Evolutionary conservation across 768 basidiomycete species (phyloP), one percentile per base, ranked within the genome.

Genomic region (Grammothele lineata): DNA sequence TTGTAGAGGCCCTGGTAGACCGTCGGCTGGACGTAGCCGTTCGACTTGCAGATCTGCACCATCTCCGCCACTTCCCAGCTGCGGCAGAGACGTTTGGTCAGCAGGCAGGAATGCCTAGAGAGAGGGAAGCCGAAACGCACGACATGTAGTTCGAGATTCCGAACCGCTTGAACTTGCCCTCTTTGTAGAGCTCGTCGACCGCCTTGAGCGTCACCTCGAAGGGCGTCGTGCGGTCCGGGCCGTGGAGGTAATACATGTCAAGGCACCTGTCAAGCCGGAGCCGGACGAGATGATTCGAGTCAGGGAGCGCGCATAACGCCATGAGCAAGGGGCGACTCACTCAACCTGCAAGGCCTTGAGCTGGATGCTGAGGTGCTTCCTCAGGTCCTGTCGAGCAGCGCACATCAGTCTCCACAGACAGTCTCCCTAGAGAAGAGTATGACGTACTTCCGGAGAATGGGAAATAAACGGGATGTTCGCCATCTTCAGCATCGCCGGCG

Each of bases 211-310:
- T 77, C 32, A 70, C 73, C 45, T 70, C 68, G 58, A 71, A 73
- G 2, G 72, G 70, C 1, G 68, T 71, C n/a, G 62, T 66, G 32
- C 72, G 66, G 47, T 76, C 70, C 1, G 69, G 69, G 11, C 58
- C 64, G 51, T 80, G 78, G 9, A 78, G 63, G 58, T 74, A 79
- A 62, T 68, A 76, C 54, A 77, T 68, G 22, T 76, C 72, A 26
- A 75, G 43, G 17, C 45, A 47, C 40, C 62, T 64, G 32, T 17
- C 5, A 22, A 14, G 21, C 10, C 3, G 23, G 18, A 30, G 19
- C 11, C 4, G 15, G 5, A 34, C 1, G 32, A 43, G 35, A 23
- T n/a, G 18, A 15, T 37, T 7, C 9, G 26, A 3, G 8, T 1
- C 18, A 1, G 26, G 34, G n/a, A 19, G 8, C 25, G 14, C 3